Conservation (phyloP, 352 stramenopile species). For the Pythium phragmitis region DNA sequence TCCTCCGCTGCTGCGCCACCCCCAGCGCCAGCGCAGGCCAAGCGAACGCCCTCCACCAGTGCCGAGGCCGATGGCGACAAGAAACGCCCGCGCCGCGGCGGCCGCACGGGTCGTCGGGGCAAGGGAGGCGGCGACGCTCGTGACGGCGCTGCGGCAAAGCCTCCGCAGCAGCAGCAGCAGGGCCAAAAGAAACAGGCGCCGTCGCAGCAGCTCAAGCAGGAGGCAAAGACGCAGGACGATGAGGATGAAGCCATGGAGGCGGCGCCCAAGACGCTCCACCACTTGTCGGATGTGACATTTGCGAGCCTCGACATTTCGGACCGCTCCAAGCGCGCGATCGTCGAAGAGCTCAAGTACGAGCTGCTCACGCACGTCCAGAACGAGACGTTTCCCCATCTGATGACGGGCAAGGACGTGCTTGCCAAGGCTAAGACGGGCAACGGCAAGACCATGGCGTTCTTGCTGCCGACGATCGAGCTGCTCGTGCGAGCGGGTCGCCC, state of each 20-base stretch:
- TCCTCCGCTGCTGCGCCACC: slow-evolving; percentile 8
- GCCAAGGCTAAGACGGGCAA: slow-evolving; percentile 81
- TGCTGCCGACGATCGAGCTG: slow-evolving; percentile 54
- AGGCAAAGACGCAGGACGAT: slow-evolving; percentile 8
- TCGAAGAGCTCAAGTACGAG: slow-evolving; percentile 67
- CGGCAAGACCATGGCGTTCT: slow-evolving; percentile 83
- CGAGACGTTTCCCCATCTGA: slow-evolving; percentile 53
- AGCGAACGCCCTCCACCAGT: slow-evolving; percentile 37
- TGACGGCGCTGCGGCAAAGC: background rate
- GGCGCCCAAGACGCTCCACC: slow-evolving; percentile 27
- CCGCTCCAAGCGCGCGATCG: slow-evolving; percentile 43
- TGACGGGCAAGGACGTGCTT: slow-evolving; percentile 80
- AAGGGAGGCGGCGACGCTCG: slow-evolving; percentile 15
- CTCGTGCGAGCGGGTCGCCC: slow-evolving; percentile 61
- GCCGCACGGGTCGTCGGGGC: slow-evolving; percentile 26
- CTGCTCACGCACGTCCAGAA: slow-evolving; percentile 87
- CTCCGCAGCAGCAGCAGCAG: slow-evolving; percentile 3
- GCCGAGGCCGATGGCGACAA: slow-evolving; percentile 37
- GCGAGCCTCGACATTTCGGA: slow-evolving; percentile 30
- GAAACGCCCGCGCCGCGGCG: slow-evolving; percentile 51
- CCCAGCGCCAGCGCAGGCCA: slow-evolving; percentile 28
- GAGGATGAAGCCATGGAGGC: slow-evolving; percentile 16
- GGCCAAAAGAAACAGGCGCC: slow-evolving; percentile 14
- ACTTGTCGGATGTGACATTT: slow-evolving; percentile 32
- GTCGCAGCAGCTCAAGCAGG: background rate